Evolutionary conservation across 768 basidiomycete species (phyloP).

Genomic region (Hortiboletus flavorubellus): DNA sequence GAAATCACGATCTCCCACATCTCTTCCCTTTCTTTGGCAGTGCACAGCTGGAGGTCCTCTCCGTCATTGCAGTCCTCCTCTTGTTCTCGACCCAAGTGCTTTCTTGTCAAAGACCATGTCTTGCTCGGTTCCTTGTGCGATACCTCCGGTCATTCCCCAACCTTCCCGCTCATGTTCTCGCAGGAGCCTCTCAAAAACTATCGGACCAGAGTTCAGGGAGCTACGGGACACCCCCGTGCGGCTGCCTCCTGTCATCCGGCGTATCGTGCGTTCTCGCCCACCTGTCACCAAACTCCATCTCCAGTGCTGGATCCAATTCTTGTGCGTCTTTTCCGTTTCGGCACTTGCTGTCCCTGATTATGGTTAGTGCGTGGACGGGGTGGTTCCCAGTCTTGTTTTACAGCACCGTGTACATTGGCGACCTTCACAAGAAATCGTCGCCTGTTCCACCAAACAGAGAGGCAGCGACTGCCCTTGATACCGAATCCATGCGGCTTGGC

Average conservation of each 20-base stretch:
- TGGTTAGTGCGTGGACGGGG: slow-evolving; percentile 67
- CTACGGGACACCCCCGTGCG: slow-evolving; percentile 70
- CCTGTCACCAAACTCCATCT: not conserved
- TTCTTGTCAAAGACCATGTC: slow-evolving; percentile 69
- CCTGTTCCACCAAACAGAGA: slow-evolving; percentile 26
- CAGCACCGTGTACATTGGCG: slow-evolving; percentile 83
- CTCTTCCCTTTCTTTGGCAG: slow-evolving; percentile 72
- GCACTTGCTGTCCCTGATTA: slow-evolving; percentile 1
- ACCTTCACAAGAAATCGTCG: slow-evolving; percentile 65
- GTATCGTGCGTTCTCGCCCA: slow-evolving; percentile 57
- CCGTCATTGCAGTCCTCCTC: slow-evolving; percentile 67
- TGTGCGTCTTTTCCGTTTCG: slow-evolving; percentile 44
- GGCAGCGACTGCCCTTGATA: slow-evolving; percentile 42
- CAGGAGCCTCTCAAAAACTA: slow-evolving; percentile 27
- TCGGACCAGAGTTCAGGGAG: slow-evolving; percentile 48
- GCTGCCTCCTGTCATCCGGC: slow-evolving; percentile 71
- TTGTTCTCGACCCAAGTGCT: slow-evolving; percentile 63
- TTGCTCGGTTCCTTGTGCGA: slow-evolving; percentile 44
- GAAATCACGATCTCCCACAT: slow-evolving; percentile 71
- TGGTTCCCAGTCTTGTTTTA: slow-evolving; percentile 96
- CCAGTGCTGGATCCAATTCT: slow-evolving; percentile 78
- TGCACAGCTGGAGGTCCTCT: slow-evolving; percentile 78
- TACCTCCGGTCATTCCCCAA: not conserved
- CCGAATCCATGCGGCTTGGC: slow-evolving; percentile 78
- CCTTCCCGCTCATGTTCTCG: slow-evolving; percentile 1